A percentile compares a stretch with the other conserved stretches of the same genome.
These are phyloP conservation scores for Serendipita indica DNA, from an alignment of 768 basidiomycete species.

Conservation along the genomic window DNA sequence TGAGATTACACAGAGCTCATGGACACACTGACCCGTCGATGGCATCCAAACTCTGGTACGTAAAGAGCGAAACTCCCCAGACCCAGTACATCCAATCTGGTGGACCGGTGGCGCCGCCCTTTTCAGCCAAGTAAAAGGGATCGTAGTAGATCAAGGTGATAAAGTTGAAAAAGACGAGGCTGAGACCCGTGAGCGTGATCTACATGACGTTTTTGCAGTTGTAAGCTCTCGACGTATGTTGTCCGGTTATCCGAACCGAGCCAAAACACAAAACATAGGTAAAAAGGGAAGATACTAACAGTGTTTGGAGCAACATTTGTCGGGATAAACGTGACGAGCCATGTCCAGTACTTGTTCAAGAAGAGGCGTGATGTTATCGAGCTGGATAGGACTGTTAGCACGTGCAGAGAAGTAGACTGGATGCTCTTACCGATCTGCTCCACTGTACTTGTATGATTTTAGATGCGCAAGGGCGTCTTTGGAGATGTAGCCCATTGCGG, in stretches of 20 bases:
- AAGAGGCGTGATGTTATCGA: conserved; percentile 63
- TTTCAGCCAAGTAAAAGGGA: conserved; percentile 54
- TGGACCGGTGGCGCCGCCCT: conserved; percentile 43
- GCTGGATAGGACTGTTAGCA: conserved; percentile 27
- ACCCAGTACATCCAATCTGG: conserved; percentile 88
- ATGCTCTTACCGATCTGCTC: background rate
- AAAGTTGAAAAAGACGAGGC: conserved; percentile 72
- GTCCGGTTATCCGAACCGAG: background rate
- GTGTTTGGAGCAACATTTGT: conserved; percentile 76
- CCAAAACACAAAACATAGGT: background rate
- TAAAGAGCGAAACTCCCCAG: conserved; percentile 77
- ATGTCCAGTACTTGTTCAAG: conserved; percentile 77
- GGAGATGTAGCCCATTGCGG: conserved; percentile 8
- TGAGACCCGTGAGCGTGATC: conserved; percentile 82
- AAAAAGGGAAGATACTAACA: conserved; percentile 30
- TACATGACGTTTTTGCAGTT: conserved; percentile 20
- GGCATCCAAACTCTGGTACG: conserved; percentile 81
- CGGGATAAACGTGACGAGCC: conserved; percentile 84
- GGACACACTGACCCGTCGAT: conserved; percentile 58
- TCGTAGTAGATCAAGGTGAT: conserved; percentile 72
- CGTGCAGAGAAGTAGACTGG: background rate
- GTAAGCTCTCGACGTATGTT: background rate
- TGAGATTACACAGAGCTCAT: conserved; percentile 16
- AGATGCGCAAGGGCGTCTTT: conserved; percentile 1
- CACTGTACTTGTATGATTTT: conserved; percentile 1